These are phyloP conservation scores for Pisolithus microcarpus DNA, from an alignment of 768 basidiomycete genomes.

Conservation along the genomic window DNA sequence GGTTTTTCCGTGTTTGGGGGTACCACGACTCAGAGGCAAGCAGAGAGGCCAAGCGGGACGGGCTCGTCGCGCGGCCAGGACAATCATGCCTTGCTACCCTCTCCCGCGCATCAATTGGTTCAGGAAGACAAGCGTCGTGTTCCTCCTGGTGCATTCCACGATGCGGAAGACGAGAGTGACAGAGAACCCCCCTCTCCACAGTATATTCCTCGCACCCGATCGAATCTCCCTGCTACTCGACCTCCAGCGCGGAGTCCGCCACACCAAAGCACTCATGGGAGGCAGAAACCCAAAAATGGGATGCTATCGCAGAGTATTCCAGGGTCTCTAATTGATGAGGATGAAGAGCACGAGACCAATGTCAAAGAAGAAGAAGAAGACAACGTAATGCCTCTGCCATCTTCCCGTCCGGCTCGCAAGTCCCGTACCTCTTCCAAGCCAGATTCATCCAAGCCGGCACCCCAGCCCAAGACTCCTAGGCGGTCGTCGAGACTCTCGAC, in stretches of 20 bases:
- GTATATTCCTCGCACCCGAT: not conserved
- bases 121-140: conserved; percentile 23
- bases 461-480: conserved; percentile 18
- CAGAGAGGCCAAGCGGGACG: conserved; percentile 7
- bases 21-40: not conserved
- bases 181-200: not conserved
- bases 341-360: conserved; percentile 19
- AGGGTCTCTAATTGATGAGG: conserved; percentile 37
- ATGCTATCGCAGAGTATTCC: conserved; percentile 32
- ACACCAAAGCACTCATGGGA: conserved; percentile 2
- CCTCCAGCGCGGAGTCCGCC: conserved; percentile 7
- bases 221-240: not conserved
- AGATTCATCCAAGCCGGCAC: not conserved
- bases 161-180: conserved; percentile 29
- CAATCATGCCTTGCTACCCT: conserved; percentile 5
- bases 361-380: conserved; percentile 31
- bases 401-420: conserved; percentile 8
- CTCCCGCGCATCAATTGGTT: conserved; percentile 7
- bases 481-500: conserved; percentile 35
- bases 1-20: conserved; percentile 24
- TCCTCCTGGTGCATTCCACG: conserved; percentile 42
- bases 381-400: conserved; percentile 27
- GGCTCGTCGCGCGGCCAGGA: conserved; percentile 10
- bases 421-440: conserved; percentile 6
- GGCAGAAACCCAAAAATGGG: conserved; percentile 9